Evolutionary conservation across 805 yeast genomes (phyloP).

Genomic region (Yarrowia phangngaensis): DNA sequence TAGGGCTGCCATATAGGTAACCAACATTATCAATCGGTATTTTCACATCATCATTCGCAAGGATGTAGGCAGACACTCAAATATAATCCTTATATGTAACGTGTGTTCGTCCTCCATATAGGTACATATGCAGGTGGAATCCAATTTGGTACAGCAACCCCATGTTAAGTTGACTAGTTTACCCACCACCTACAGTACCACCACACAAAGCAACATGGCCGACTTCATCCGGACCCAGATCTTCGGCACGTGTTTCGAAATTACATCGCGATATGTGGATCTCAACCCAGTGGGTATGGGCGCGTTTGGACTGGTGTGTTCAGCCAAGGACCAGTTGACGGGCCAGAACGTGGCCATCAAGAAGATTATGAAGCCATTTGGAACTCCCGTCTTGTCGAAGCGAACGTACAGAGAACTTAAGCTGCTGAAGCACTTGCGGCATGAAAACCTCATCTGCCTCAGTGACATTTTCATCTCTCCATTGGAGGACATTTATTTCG

Average conservation of each 20-base stretch:
- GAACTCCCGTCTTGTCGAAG: constrained; percentile 90
- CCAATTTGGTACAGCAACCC: constrained; percentile 25
- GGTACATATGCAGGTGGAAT: no score
- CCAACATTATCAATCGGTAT: no score
- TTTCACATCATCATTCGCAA: no score
- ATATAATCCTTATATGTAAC: no score
- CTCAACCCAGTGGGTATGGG: constrained; percentile 99
- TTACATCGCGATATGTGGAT: constrained; percentile 75
- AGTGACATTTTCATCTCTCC: constrained; percentile 95
- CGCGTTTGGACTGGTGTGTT: constrained; percentile 96
- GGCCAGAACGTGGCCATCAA: constrained; percentile 94
- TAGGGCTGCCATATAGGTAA: no score
- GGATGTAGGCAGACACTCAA: no score
- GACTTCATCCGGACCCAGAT: constrained; percentile 66
- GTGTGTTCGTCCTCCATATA: no score
- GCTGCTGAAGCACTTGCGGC: constrained; percentile 85
- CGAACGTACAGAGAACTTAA: constrained; percentile 95
- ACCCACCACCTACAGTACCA: not conserved
- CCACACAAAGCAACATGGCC: constrained; percentile 31
- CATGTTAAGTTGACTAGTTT: constrained; percentile 21
- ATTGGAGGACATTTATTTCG: constrained; percentile 90
- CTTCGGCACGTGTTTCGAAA: constrained; percentile 92
- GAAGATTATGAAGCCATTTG: constrained; percentile 95
- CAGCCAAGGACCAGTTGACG: constrained; percentile 88
- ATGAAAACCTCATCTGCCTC: constrained; percentile 87